phyloP scores from a whole-genome alignment of 2,329 filamentous ascomycete species.

The Colletotrichum sp. region DNA sequence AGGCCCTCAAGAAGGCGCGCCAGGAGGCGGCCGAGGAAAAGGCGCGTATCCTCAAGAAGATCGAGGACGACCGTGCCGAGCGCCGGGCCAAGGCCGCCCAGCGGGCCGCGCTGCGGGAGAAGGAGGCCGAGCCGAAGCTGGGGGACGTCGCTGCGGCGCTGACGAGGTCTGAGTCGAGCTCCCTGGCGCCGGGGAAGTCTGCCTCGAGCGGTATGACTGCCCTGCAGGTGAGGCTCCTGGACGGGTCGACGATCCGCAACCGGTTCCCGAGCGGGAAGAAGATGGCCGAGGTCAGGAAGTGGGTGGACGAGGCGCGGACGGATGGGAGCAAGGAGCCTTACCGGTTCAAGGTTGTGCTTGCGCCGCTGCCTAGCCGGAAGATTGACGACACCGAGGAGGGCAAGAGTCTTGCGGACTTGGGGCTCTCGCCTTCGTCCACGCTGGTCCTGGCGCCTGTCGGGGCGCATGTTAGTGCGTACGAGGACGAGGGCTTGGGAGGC shows the following conservation, averaged over 20 bases:
- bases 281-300: conserved; percentile 73
- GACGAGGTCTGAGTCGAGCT: conserved; percentile 36
- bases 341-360: conserved; percentile 82
- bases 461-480: conserved; percentile 47
- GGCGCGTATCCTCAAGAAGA: conserved; percentile 73
- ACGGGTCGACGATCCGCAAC: conserved; percentile 79
- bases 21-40: conserved; percentile 71
- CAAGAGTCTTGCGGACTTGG: conserved; percentile 70
- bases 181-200: conserved; percentile 29
- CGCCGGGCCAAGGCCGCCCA: conserved; percentile 62
- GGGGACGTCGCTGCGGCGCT: conserved; percentile 33
- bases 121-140: conserved; percentile 27
- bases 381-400: conserved; percentile 79
- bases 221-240: conserved; percentile 81
- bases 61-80: conserved; percentile 77
- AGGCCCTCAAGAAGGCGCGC: conserved; percentile 66
- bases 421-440: conserved; percentile 79
- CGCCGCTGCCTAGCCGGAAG: conserved; percentile 75
- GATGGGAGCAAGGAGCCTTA: conserved; percentile 67
- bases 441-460: conserved; percentile 79
- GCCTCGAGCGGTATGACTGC: conserved; percentile 42
- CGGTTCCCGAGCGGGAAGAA: conserved; percentile 68
- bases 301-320: conserved; percentile 71
- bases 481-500: conserved; percentile 24
- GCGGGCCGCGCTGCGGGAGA: conserved; percentile 45